Conservation (phyloP, 2,329 filamentous ascomycete species). For the Fusarium duplospermum region DNA sequence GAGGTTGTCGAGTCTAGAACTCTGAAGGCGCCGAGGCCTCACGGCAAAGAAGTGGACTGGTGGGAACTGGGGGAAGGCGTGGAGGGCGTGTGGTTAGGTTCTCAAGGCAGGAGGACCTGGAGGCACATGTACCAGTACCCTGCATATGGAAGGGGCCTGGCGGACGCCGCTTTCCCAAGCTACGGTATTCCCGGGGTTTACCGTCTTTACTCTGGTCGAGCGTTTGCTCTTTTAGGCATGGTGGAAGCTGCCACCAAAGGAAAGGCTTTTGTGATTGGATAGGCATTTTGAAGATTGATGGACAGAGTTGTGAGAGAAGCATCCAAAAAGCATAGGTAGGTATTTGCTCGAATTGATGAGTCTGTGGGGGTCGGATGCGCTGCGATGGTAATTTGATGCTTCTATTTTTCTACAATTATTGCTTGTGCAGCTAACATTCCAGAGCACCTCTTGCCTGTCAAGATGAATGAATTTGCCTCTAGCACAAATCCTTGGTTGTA, state of each 20-base stretch:
- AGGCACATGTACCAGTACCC: slow-evolving; percentile 22
- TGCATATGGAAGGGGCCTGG: slow-evolving; percentile 24
- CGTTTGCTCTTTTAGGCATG: slow-evolving; percentile 9
- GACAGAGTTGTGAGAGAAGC: not conserved
- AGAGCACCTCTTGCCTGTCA: not conserved
- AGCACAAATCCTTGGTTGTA: not conserved
- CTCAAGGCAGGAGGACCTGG: not conserved
- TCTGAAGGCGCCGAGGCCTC: slow-evolving; percentile 7
- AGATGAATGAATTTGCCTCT: not conserved
- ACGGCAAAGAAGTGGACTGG: slow-evolving; percentile 17
- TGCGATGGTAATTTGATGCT: not conserved
- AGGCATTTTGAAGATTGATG: not conserved
- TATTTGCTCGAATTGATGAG: not conserved
- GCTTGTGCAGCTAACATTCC: not conserved
- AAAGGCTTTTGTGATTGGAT: not conserved
- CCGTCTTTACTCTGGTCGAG: slow-evolving; percentile 6
- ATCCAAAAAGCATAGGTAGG: not conserved
- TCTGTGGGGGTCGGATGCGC: no score
- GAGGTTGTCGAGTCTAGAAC: slow-evolving; percentile 39
- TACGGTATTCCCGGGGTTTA: slow-evolving; percentile 33
- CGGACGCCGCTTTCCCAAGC: slow-evolving; percentile 19
- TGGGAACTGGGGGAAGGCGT: slow-evolving; percentile 2
- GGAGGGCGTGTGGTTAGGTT: slow-evolving; percentile 12
- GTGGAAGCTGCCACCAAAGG: not conserved
- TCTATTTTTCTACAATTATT: not conserved